Conservation (phyloP, 1,139 yeast species). For the Taphrina betulina region DNA sequence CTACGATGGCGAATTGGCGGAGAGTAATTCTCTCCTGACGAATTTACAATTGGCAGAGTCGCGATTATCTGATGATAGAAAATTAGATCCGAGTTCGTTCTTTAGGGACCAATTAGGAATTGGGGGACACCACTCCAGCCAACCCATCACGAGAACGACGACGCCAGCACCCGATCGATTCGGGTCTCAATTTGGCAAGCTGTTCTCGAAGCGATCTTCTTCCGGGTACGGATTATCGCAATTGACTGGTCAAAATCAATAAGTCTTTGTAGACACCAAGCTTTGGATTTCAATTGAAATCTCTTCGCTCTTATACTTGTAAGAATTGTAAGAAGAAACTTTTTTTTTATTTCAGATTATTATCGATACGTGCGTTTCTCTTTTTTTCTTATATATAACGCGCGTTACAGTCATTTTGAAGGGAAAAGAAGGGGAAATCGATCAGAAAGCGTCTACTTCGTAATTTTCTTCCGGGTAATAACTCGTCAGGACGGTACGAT, state of each 20-base stretch:
- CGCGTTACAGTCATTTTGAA: too few species aligned
- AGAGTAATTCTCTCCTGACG: constrained; percentile 1
- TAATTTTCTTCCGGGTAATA: constrained; percentile 63
- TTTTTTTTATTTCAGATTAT: too few species aligned
- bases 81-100: constrained; percentile 18
- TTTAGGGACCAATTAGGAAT: constrained; percentile 20
- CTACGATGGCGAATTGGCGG: constrained; percentile 16
- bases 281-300: too few species aligned
- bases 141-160: constrained; percentile 9
- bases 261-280: too few species aligned
- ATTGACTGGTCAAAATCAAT: too few species aligned
- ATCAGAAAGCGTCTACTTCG: constrained; percentile 29
- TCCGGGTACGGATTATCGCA: constrained; percentile 2
- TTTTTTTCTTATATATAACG: too few species aligned
- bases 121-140: constrained; percentile 7
- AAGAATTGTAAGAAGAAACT: too few species aligned
- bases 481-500: constrained; percentile 66
- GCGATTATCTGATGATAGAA: constrained; percentile 3
- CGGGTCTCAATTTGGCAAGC: constrained; percentile 14
- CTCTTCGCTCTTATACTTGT: too few species aligned
- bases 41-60: not conserved
- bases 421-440: too few species aligned
- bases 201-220: constrained; percentile 18
- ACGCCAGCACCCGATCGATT: constrained; percentile 16
- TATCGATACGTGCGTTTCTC: too few species aligned